These are phyloP conservation scores for Actinidia chinensis DNA, from an alignment of 179 eudicot species.

Conservation along the genomic window DNA sequence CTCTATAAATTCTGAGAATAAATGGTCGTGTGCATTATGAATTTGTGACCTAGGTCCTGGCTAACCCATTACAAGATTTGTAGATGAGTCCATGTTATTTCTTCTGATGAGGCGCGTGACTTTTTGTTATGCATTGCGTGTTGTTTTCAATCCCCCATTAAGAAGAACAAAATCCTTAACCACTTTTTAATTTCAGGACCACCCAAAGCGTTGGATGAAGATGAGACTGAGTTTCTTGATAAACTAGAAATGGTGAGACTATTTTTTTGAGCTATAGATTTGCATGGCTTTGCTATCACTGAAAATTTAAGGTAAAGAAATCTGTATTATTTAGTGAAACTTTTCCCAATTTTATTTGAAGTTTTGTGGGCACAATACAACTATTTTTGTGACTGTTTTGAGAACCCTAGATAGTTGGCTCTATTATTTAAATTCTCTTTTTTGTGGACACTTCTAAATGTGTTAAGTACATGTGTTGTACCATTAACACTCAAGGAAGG, in stretches of 20 bases:
- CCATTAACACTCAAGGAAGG: no score
- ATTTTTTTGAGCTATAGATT: slow-evolving; percentile 4
- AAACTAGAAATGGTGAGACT: slow-evolving; percentile 63
- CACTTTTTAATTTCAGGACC: slow-evolving; percentile 60
- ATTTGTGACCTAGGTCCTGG: no score
- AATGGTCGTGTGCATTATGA: no score
- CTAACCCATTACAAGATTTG: background rate
- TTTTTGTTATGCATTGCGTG: background rate
- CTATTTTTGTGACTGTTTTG: no score
- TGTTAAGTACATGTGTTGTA: no score
- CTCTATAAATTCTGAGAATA: no score
- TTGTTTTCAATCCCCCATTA: background rate
- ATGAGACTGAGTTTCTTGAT: slow-evolving; percentile 91
- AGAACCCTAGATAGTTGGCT: background rate
- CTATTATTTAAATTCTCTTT: no score
- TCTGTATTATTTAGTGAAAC: no score
- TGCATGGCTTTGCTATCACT: slow-evolving; percentile 1
- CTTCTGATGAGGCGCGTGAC: background rate
- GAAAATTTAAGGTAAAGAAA: slow-evolving; percentile 4
- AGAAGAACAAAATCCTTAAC: background rate
- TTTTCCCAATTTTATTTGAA: background rate
- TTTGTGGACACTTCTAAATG: no score
- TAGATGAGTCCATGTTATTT: slow-evolving; percentile 2
- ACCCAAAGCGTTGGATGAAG: slow-evolving; percentile 97
- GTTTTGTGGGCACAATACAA: background rate